Evolutionary conservation across 129 eudicot genomes (phyloP), one percentile per base, ranked within the genome.

Genomic region (Pittosporum tobira): DNA sequence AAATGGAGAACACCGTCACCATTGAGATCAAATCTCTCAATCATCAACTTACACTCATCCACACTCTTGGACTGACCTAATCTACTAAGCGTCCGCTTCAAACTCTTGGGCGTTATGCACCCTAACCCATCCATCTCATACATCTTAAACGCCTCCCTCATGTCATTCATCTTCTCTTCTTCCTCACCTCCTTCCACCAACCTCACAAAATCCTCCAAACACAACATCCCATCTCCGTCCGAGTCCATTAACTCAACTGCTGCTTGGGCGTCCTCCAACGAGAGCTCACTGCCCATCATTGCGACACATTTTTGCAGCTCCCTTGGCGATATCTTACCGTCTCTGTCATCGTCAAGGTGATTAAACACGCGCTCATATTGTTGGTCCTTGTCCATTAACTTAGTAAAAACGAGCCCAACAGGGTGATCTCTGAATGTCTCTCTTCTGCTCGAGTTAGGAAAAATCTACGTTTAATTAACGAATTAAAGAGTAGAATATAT

Each of bases 1-100:
- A 85, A 85, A n/a, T 62, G 70, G 3, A 78, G 77, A 2, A 85
- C 81, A 3, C 95, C 95, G 48, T 86, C 95, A n/a, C 81, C 87
- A 30, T 82, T 71, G 14, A 86, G 64, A 68, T 81, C 89, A 67
- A 72, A 85, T 31, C 25, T 61, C 19, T 76, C 77, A 8, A 86
- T 86, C 95, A 86, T 86, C 29, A 25, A 3, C 65, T 77, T 66
- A 16, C 95, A 86, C 29, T 79, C 83, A 36, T 74, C 87, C 57
- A 76, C 59, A 14, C 64, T 76, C 65, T 50, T 74, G 18, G 79
- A 54, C 66, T 82, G 76, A 0, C 95, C 95, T 48, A 86, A 45
- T 34, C 71, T 76, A 52, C 82, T 71, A 45, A 86, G 80, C 82
- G 77, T 82, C 61, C 81, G 74, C 64, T 54, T 77, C 75, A 86